These are phyloP conservation scores for Pulchroboletus neoregius DNA, from an alignment of 1,284 basidiomycete genomes.

Conservation along the genomic window DNA sequence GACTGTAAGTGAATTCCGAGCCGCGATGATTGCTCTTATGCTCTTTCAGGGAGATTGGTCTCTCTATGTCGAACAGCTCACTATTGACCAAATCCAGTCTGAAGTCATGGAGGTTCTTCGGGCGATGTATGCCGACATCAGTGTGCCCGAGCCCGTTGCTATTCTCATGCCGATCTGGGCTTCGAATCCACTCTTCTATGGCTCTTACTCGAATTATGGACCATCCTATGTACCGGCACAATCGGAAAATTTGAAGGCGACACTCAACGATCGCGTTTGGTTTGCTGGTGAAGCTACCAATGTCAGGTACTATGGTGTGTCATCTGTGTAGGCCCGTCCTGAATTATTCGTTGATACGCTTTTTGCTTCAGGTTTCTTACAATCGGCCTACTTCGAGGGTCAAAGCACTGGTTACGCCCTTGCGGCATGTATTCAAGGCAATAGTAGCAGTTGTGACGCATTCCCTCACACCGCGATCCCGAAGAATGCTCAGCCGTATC, in stretches of 20 bases:
- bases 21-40: not conserved
- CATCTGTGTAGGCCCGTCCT: not conserved
- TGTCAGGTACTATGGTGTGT: conserved; percentile 52
- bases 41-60: conserved; percentile 51
- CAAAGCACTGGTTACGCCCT: conserved; percentile 34
- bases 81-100: conserved; percentile 43
- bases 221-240: conserved; percentile 51
- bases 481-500: conserved; percentile 28
- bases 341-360: not conserved
- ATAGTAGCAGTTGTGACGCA: conserved; percentile 29
- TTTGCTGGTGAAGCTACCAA: conserved; percentile 66
- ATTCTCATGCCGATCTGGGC: conserved; percentile 60
- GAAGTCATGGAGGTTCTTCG: conserved; percentile 55
- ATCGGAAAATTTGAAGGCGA: conserved; percentile 54
- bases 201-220: conserved; percentile 70
- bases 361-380: conserved; percentile 37
- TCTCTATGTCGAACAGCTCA: conserved; percentile 51
- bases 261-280: conserved; percentile 50
- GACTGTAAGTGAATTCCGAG: conserved; percentile 41
- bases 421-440: conserved; percentile 32
- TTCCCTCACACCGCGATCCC: conserved; percentile 30
- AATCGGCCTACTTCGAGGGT: conserved; percentile 46
- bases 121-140: conserved; percentile 52
- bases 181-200: conserved; percentile 54
- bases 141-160: conserved; percentile 50